Evolutionary conservation across 225 moss, liverwort and hornwort species (phyloP), one percentile per base, ranked within the genome.

Genomic region (Sphagnum contortum): DNA sequence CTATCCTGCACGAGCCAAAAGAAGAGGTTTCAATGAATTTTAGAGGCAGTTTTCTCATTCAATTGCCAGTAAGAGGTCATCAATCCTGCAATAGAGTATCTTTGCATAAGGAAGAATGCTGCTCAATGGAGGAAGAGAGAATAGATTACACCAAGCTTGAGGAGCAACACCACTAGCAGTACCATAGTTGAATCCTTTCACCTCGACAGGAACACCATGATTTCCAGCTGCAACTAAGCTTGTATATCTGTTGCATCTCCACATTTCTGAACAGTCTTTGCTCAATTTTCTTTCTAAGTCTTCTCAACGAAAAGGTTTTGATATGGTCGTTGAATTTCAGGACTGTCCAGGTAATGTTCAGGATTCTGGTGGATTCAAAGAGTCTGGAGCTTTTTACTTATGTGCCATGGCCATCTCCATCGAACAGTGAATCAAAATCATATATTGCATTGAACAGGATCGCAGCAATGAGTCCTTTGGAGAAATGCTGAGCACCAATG

Each of bases 331-430:
- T 29, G 29, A 29, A 29, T 29, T 29, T 29, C 29, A 29, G 29
- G 29, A 29, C 29, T 29, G 29, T 29, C 0, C 29, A 29, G 29
- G 29, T 29, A 29, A 1, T 29, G 29, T 29, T 29, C 29, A 29
- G 29, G 29, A 29, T 29, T 29, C 29, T 29, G 29, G 29, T 29
- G 29, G 29, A 29, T 29, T 29, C 29, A 29, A 29, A 29, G 29
- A 29, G 29, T 29, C 29, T 29, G 29, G 29, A 29, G 29, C 55
- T 4, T 8, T 63, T 13, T 14, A 68, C 76, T 74, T 55, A 81
- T 76, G 80, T 81, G 75, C 80, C 80, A 69, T 81, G 80, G 12
- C 80, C 80, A 71, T 76, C 80, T 68, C 76, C 80, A 55, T 81
- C 80, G 14, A 81, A 64, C 8, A 76, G 76, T 57, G 80, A 81